Percentiles rank a stretch among this genome's conserved stretches.
These are phyloP conservation scores for Kewa caespitosa DNA, from an alignment of 179 eudicot genomes.

Conservation along the genomic window DNA sequence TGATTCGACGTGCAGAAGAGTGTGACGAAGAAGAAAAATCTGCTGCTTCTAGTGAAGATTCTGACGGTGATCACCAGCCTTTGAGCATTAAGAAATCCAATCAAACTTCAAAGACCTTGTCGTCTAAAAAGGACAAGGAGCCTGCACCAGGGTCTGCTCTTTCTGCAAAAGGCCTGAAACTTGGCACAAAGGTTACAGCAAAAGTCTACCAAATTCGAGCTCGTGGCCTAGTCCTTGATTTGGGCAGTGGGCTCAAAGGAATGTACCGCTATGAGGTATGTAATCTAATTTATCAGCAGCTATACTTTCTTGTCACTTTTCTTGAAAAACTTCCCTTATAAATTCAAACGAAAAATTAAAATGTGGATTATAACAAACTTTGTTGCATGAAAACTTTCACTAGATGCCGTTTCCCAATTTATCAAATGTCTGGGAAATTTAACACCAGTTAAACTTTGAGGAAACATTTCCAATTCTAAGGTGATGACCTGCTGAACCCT, in stretches of 20 bases:
- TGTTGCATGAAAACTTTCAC: too few relatives aligned
- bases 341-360: not conserved
- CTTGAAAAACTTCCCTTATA: not conserved
- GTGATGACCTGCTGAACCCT: too few relatives aligned
- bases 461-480: too few relatives aligned
- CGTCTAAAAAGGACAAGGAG: conserved; percentile 22
- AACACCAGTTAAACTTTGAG: too few relatives aligned
- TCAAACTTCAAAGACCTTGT: conserved; percentile 16
- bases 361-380: too few relatives aligned
- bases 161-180: conserved; percentile 53
- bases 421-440: too few relatives aligned
- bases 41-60: conserved; percentile 29
- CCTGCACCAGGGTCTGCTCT: conserved; percentile 25
- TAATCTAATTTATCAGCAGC: not conserved
- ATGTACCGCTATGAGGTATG: conserved; percentile 91
- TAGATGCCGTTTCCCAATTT: too few relatives aligned
- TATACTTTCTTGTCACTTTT: not conserved
- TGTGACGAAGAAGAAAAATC: conserved; percentile 63
- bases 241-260: conserved; percentile 77
- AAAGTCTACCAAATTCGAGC: conserved; percentile 84
- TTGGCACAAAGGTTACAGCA: conserved; percentile 61
- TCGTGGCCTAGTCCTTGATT: conserved; percentile 83
- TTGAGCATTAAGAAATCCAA: conserved; percentile 15
- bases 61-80: conserved; percentile 26
- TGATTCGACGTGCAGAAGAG: conserved; percentile 64